Base-by-base conservation (phyloP, 2,329 filamentous ascomycete species). In the Cladophialophora psammophila region DNA sequence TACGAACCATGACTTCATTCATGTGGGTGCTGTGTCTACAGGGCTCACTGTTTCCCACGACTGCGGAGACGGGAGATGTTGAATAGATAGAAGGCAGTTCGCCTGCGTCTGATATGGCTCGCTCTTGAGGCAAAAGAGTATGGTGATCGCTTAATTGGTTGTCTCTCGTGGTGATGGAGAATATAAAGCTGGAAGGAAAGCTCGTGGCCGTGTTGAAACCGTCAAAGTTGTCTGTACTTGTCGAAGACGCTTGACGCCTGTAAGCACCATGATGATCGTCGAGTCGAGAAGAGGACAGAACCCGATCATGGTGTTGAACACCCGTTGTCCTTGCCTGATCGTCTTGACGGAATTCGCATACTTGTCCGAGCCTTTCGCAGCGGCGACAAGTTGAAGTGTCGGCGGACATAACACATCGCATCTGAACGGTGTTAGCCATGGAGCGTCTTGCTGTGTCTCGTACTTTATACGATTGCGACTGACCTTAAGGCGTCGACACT, bases 31-130 rank as follows among this genome's bases (percentile, higher is more conserved):
- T 15, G 50, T 53, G 31, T 8, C 6, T 32, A 53, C 15, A 26
- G 20, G 50, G 9, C 12, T 53, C 31, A 53, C 20, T 34, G 6
- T 34, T 31, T 18, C 50, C 50, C 13, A 53, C 50, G 13, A 53
- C 50, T 53, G 50, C 50, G 2, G 50, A 53, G 50, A 53, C 31
- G 5, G 50, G 50, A n/a, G 50, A 53, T n/a, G 20, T 53, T 12
- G 50, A 53, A 53, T 53, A 53, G 15, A 26, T 34, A 18, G 31
- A 53, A 1, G 50, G 50, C 13, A 53, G 31, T 12, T 53, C 50
- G 4, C 40, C 50, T 31, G 20, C 50, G 50, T 53, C 50, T 12
- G 50, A 53, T n/a, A 53, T 34, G 9, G 26, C 18, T n/a, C 50
- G 50, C 50, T 32, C 20, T 31, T 53, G 15, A 32, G 13, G 50